Evolutionary conservation across 768 basidiomycete species (phyloP).

Genomic region (Podaxis sp.): DNA sequence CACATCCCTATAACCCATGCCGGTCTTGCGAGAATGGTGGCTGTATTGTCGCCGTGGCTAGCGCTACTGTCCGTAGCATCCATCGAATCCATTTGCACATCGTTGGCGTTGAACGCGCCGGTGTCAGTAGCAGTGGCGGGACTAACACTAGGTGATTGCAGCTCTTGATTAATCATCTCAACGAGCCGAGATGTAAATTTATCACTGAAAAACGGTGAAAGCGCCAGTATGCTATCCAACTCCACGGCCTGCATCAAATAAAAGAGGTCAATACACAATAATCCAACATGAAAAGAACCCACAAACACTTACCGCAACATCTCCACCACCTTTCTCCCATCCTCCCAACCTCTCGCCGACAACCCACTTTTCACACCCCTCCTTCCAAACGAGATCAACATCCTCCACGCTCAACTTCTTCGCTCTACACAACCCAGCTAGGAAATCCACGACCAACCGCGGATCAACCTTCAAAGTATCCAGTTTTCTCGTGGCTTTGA

Average conservation of each 20-base stretch:
- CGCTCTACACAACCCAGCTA: slow-evolving; percentile 46
- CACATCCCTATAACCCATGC: slow-evolving; percentile 65
- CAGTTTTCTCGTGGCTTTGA: slow-evolving; percentile 43
- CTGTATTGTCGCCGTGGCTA: neutral
- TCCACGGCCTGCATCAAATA: slow-evolving; percentile 40
- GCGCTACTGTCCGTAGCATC: neutral
- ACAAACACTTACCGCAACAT: slow-evolving; percentile 37
- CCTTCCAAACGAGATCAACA: slow-evolving; percentile 60
- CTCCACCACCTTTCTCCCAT: slow-evolving; percentile 41
- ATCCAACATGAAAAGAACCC: neutral
- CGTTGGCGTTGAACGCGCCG: slow-evolving; percentile 18
- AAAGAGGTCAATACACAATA: slow-evolving; percentile 1
- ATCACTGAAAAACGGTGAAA: slow-evolving; percentile 52
- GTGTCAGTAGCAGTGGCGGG: too few relatives aligned
- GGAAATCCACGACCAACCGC: slow-evolving; percentile 43
- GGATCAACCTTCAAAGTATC: slow-evolving; percentile 38
- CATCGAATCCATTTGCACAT: slow-evolving; percentile 20
- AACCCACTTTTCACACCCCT: slow-evolving; percentile 51
- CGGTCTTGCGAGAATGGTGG: slow-evolving; percentile 31
- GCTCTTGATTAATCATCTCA: slow-evolving; percentile 41
- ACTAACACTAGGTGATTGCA: slow-evolving; percentile 24
- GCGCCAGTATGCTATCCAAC: slow-evolving; percentile 52
- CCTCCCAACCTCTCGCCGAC: slow-evolving; percentile 34
- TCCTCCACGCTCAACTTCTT: slow-evolving; percentile 48
- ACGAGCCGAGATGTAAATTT: slow-evolving; percentile 42